These are phyloP conservation scores for Lactarius vividus DNA, from an alignment of 768 basidiomycete species.

Conservation along the genomic window DNA sequence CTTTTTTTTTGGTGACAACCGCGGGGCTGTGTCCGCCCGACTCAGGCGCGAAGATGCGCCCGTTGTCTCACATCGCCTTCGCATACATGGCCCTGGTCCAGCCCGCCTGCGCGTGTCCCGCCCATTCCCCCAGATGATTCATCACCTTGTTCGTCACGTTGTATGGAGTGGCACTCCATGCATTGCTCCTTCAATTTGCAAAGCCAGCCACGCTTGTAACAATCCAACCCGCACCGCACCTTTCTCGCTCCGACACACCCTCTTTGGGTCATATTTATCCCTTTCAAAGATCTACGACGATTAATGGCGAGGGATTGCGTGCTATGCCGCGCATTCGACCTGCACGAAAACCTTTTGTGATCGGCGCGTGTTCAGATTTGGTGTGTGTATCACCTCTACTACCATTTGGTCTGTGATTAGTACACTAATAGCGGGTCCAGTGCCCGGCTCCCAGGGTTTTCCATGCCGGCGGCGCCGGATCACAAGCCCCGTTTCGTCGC, in stretches of 20 bases:
- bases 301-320: not conserved
- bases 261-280: not conserved
- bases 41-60: not conserved
- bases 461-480: slow-evolving; percentile 2
- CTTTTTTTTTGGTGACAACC: not conserved
- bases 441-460: slow-evolving; percentile 9
- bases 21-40: not conserved
- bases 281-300: not conserved
- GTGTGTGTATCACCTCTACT: slow-evolving; percentile 19
- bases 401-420: too few species aligned
- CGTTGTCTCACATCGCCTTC: not conserved
- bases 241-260: not conserved
- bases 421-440: slow-evolving; percentile 1
- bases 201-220: not conserved
- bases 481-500: not conserved
- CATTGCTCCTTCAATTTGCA: not conserved
- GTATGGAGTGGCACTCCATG: not conserved
- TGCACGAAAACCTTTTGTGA: slow-evolving; percentile 2
- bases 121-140: not conserved
- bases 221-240: not conserved
- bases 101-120: not conserved
- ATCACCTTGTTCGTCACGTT: not conserved
- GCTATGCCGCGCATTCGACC: not conserved
- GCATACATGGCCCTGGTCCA: not conserved
- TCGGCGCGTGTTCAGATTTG: slow-evolving; percentile 6